Conservation (phyloP, 2,329 filamentous ascomycete genomes). For the Pyricularia sp. region DNA sequence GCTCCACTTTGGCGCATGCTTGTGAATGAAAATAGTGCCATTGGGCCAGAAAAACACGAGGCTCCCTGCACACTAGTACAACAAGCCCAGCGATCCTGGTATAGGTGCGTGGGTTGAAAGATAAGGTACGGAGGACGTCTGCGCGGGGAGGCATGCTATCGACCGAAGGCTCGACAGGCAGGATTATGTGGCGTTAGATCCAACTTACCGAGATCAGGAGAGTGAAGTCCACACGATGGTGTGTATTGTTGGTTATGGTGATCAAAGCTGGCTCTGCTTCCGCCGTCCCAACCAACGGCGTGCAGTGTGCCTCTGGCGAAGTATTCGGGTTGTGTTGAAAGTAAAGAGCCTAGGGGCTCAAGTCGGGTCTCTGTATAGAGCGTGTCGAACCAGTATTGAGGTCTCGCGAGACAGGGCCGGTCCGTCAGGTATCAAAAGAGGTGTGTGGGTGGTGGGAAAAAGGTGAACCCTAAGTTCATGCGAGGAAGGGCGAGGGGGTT, state of each 20-base stretch:
- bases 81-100: background rate
- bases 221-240: background rate
- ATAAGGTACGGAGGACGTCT: background rate
- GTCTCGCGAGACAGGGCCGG: background rate
- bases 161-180: background rate
- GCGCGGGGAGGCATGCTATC: background rate
- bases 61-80: conserved; percentile 2
- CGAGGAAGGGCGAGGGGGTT: background rate
- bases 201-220: background rate
- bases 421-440: background rate
- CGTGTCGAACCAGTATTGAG: background rate
- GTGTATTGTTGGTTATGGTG: background rate
- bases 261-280: background rate
- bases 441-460: background rate
- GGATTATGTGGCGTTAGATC: background rate
- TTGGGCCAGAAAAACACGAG: background rate
- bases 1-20: conserved; percentile 1
- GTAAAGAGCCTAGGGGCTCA: background rate
- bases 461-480: background rate
- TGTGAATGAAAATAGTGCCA: background rate
- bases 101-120: background rate
- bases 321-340: background rate
- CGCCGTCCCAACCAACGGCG: conserved; percentile 1
- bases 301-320: background rate
- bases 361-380: background rate